Base-by-base conservation (phyloP, 2,329 filamentous ascomycete species). In the Dendrostoma leiphaemia region DNA sequence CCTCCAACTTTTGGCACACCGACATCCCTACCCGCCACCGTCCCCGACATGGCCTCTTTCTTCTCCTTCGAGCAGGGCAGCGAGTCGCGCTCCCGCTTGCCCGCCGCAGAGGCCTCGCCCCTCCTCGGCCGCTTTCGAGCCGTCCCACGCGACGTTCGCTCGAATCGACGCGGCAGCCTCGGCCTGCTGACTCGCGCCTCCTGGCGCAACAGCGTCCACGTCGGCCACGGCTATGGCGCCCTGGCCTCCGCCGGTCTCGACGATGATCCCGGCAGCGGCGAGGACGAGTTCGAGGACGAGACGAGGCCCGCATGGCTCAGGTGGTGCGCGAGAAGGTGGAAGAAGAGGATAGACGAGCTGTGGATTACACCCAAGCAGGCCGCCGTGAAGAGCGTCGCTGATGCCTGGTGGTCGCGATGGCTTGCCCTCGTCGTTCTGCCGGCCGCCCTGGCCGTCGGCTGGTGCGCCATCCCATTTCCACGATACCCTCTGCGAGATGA, bases 11-110 rank as follows among this genome's bases (percentile, higher is more conserved):
- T 29, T n/a, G 19, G n/a, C n/a, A n/a, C n/a, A n/a, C n/a, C n/a
- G n/a, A n/a, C n/a, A n/a, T n/a, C n/a, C n/a, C n/a, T n/a, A n/a
- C n/a, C n/a, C n/a, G n/a, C n/a, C 51, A 26, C n/a, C 48, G 43
- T 43, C 24, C 19, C 50, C 54, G 58, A 54, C 10, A 86, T 86
- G 83, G 81, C 84, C 65, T 76, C 78, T 64, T 84, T 86, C 75
- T 87, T 88, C 71, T 76, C 80, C 67, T 88, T 88, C 71, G 84
- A 84, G 59, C 83, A 84, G 64, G 84, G 84, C 67, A 78, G 73
- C 64, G 84, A 87, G 70, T 78, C 82, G 59, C 77, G 74, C 62
- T 71, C 74, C 57, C 75, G 75, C 48, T 68, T 71, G 57, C 65
- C 69, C 49, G 68, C 65, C 54, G 74, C 73, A 61, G 79, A 85